Evolutionary conservation across 1,139 yeast genomes (phyloP).

Genomic region (Pneumocystis sp.): DNA sequence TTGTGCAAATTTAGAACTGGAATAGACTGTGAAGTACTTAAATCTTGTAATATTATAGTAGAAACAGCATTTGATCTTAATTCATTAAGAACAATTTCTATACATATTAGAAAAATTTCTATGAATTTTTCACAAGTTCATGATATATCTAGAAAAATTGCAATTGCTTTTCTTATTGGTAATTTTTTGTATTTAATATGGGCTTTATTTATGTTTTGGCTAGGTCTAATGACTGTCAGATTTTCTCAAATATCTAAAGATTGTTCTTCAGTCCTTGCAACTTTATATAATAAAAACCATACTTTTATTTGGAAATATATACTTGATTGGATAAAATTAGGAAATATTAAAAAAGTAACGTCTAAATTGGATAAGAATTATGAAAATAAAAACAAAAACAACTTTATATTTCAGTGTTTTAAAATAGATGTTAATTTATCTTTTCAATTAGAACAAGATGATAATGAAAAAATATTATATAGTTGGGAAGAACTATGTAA

Average conservation of each 20-base stretch:
- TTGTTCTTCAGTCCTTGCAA: constrained; percentile 45
- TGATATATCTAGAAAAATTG: constrained; percentile 30
- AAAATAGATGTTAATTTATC: not conserved
- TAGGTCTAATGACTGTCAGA: constrained; percentile 60
- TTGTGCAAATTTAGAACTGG: not conserved
- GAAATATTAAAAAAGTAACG: not conserved
- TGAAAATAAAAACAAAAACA: not conserved
- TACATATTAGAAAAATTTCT: constrained; percentile 50
- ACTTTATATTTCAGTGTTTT: constrained; percentile 14
- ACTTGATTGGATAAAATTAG: not conserved
- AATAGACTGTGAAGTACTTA: constrained; percentile 19
- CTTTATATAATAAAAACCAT: constrained; percentile 32
- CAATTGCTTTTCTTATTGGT: constrained; percentile 30
- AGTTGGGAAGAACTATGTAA: not conserved
- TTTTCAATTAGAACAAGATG: not conserved
- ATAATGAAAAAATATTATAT: not conserved
- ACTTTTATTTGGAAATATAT: constrained; percentile 12
- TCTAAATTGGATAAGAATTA: not conserved
- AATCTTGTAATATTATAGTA: constrained; percentile 44
- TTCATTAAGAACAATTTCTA: constrained; percentile 61
- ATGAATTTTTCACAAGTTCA: constrained; percentile 30
- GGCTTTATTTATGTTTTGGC: constrained; percentile 15
- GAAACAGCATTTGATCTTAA: constrained; percentile 53
- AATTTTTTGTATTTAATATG: not conserved
- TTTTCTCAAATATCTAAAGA: constrained; percentile 64